Evolutionary conservation across 2,329 filamentous ascomycete species (phyloP).

Genomic region (Apiospora kogelbergensis): DNA sequence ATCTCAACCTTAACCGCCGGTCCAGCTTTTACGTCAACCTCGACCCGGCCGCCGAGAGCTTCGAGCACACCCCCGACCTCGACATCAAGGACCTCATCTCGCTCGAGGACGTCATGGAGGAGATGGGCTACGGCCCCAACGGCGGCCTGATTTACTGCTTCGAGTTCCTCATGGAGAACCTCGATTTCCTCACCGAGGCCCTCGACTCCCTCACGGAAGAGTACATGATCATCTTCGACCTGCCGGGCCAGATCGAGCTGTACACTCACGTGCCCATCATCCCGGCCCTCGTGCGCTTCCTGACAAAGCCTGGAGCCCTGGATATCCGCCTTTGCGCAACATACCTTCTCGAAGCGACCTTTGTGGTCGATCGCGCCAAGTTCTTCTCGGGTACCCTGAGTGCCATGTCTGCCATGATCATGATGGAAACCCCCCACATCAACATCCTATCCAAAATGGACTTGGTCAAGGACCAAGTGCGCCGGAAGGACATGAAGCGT

Average conservation of each 20-base stretch:
- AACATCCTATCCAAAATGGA: conserved; percentile 99
- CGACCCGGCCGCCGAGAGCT: conserved; percentile 91
- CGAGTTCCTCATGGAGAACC: conserved; percentile 74
- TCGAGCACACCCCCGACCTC: conserved; percentile 80
- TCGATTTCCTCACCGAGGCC: conserved; percentile 68
- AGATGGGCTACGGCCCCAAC: conserved; percentile 66
- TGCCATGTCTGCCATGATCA: conserved; percentile 98
- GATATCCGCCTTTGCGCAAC: conserved; percentile 91
- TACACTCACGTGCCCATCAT: conserved; percentile 96
- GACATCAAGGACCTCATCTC: conserved; percentile 91
- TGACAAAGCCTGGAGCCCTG: conserved; percentile 75
- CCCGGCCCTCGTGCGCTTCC: conserved; percentile 77
- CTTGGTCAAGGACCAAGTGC: conserved; percentile 84
- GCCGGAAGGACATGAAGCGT: conserved; percentile 82
- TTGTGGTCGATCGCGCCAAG: conserved; percentile 92
- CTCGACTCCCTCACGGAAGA: conserved; percentile 83
- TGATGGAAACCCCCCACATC: conserved; percentile 95
- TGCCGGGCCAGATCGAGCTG: conserved; percentile 97
- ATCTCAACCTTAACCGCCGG: conserved; percentile 86
- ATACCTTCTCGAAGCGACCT: conserved; percentile 93
- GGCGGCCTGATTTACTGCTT: conserved; percentile 75
- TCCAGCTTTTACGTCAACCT: conserved; percentile 98
- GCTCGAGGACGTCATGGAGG: conserved; percentile 81
- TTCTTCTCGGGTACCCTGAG: conserved; percentile 95
- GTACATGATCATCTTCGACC: conserved; percentile 96